Conservation (phyloP, 805 yeast species). For the Pichia rugopelliculosa region DNA sequence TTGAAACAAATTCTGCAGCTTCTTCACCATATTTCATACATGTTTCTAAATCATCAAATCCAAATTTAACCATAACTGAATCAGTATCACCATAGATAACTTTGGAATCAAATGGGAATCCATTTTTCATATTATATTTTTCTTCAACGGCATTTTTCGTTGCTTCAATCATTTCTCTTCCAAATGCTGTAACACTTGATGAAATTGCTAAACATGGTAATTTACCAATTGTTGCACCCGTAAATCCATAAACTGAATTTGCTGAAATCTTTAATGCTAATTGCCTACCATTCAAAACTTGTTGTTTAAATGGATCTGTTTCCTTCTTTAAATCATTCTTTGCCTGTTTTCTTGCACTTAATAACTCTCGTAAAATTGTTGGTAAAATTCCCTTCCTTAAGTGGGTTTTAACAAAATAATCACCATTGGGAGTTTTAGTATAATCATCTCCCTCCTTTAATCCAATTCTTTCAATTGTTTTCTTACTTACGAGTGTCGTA, state of each 20-base stretch:
- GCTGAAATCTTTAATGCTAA: constrained; percentile 94
- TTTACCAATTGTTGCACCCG: constrained; percentile 98
- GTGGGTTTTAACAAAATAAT: constrained; percentile 67
- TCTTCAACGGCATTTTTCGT: constrained; percentile 84
- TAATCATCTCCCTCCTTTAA: constrained; percentile 72
- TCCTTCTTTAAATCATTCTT: constrained; percentile 85
- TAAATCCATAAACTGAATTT: constrained; percentile 96
- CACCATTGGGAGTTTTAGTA: constrained; percentile 84
- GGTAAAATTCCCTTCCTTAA: constrained; percentile 84
- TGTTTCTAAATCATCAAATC: constrained; percentile 65
- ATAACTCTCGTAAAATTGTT: constrained; percentile 79
- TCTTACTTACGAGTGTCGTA: constrained; percentile 72
- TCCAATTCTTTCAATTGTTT: constrained; percentile 56
- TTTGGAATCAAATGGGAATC: constrained; percentile 74
- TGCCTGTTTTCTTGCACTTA: constrained; percentile 89
- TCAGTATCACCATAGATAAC: constrained; percentile 99
- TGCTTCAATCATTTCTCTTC: constrained; percentile 92
- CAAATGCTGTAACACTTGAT: constrained; percentile 90
- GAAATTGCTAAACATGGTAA: constrained; percentile 95
- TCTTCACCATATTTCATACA: constrained; percentile 92
- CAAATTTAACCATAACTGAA: constrained; percentile 98
- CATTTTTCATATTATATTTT: constrained; percentile 72
- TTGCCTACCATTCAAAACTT: constrained; percentile 95
- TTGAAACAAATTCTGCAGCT: constrained; percentile 85
- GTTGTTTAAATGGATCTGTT: constrained; percentile 87